Base-by-base conservation (phyloP, 257 asterid genomes). In the Linaria vulgaris region DNA sequence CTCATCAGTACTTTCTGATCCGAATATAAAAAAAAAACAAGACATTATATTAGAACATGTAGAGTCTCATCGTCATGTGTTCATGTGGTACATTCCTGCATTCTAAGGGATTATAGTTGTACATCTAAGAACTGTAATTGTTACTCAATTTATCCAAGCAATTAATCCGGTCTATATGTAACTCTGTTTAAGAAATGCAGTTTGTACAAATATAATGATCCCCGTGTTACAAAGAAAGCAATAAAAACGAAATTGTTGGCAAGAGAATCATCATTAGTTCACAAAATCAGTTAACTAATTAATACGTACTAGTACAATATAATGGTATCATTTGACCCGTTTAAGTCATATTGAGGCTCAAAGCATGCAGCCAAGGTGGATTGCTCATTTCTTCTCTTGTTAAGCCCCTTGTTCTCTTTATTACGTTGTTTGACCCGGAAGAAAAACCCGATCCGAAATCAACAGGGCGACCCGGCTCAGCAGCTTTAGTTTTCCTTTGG, bases 321-420 rank as follows among this genome's bases (percentile, higher is more conserved):
- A 11, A 34, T 34, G 8, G 23, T 24, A 16, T 41, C 23, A 5
- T 24, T 23, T 1, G 34, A 3, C 19, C 19, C 49, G 9, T 19
- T 78, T 79, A 86, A 31, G 88, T 85, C 73, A 83, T 80, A 30
- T 85, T 83, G 24, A 88, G 73, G 76, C 88, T 85, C 48, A 84
- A 79, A 48, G 84, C 96, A 68, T 83, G 95, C 47, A 81, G 74
- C 96, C 98, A 86, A 37, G 95, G 95, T 9, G 95, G 83, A 70
- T 81, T 69, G 31, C 49, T 80, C 61, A 79, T 68, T 59, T 79
- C 73, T 6, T 69, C 80, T 20, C 56, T 44, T 24, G 58, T 65
- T 2, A 61, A 20, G 63, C 48, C 69, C 67, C 76, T 78, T 16
- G 70, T 24, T 59, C 77, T 71, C 69, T 77, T 79, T 11, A 21